A percentile compares a stretch with the other conserved stretches of the same genome.
Conservation (phyloP, 2,329 filamentous ascomycete species). For the Phoma herbarum region DNA sequence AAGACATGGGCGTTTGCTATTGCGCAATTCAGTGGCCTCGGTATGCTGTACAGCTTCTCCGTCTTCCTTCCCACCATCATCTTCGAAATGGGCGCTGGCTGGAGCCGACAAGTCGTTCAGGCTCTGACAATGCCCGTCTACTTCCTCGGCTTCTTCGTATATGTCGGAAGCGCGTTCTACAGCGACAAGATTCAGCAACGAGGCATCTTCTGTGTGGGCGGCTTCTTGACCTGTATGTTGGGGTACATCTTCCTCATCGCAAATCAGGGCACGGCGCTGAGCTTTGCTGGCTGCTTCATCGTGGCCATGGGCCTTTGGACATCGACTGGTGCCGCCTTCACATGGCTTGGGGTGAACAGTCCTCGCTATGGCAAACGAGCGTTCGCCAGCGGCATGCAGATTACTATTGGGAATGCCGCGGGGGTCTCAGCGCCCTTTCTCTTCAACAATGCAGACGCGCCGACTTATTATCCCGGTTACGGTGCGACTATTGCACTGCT, state of each 20-base stretch:
- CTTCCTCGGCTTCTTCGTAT: conserved; percentile 34
- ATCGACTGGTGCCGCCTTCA: conserved; percentile 36
- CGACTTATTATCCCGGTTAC: conserved; percentile 34
- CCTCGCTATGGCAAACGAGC: conserved; percentile 45
- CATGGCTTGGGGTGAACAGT: conserved; percentile 42
- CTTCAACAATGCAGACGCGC: conserved; percentile 26
- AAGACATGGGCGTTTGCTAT: conserved; percentile 45
- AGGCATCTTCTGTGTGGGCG: conserved; percentile 38
- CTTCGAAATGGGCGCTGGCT: conserved; percentile 36
- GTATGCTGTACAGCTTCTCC: conserved; percentile 39
- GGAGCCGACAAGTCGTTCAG: conserved; percentile 37
- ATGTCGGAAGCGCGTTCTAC: conserved; percentile 36
- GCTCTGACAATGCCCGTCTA: conserved; percentile 46
- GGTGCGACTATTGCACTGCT: conserved; percentile 36
- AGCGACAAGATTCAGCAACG: conserved; percentile 40
- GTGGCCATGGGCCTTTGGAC: conserved; percentile 42
- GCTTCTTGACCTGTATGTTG: conserved; percentile 52
- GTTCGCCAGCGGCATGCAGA: conserved; percentile 40
- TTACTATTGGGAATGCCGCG: conserved; percentile 51
- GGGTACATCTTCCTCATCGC: conserved; percentile 58
- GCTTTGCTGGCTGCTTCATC: conserved; percentile 41
- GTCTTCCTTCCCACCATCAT: conserved; percentile 46
- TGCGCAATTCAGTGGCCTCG: conserved; percentile 56
- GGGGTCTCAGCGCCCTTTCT: conserved; percentile 43
- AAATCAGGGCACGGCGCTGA: conserved; percentile 28